These are phyloP conservation scores for Babesia bigemina DNA, from an alignment of 169 alveolate species.

Conservation along the genomic window DNA sequence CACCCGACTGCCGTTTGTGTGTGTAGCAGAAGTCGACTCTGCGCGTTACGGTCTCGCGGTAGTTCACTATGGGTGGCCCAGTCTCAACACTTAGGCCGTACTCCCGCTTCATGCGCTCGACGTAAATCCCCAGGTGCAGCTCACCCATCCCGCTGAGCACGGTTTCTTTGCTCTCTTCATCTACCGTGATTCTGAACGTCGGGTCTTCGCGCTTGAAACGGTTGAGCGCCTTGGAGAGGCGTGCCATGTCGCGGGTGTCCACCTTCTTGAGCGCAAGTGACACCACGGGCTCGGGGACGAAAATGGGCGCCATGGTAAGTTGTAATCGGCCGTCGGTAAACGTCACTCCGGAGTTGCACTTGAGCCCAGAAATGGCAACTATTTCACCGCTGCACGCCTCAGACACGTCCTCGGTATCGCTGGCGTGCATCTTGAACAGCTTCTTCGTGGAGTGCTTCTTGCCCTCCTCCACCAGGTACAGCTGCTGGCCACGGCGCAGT, in stretches of 20 bases:
- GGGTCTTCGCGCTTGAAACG: slow-evolving; percentile 94
- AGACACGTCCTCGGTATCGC: slow-evolving; percentile 88
- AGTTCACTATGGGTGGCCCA: slow-evolving; percentile 94
- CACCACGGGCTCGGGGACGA: slow-evolving; percentile 94
- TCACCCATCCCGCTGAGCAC: slow-evolving; percentile 95
- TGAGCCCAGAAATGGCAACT: slow-evolving; percentile 94
- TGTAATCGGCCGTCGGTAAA: slow-evolving; percentile 83
- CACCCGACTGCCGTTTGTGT: slow-evolving; percentile 96
- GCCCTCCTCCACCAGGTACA: slow-evolving; percentile 59
- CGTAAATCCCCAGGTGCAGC: slow-evolving; percentile 90
- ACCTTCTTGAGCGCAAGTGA: slow-evolving; percentile 84
- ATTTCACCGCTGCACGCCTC: slow-evolving; percentile 95
- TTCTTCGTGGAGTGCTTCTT: slow-evolving; percentile 78
- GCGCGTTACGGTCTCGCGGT: slow-evolving; percentile 86
- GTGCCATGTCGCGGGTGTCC: slow-evolving; percentile 72
- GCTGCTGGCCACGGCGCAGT: slow-evolving; percentile 60
- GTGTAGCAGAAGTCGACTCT: slow-evolving; percentile 88
- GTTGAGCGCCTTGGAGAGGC: slow-evolving; percentile 87
- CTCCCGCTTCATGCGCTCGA: slow-evolving; percentile 93
- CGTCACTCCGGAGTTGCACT: slow-evolving; percentile 91
- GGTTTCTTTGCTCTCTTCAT: slow-evolving; percentile 91
- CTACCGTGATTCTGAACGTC: slow-evolving; percentile 87
- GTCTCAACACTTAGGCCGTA: slow-evolving; percentile 82
- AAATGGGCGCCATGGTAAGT: slow-evolving; percentile 83
- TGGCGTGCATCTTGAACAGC: slow-evolving; percentile 92